Conservation (phyloP, 805 yeast species). For the Starmerella floricola region DNA sequence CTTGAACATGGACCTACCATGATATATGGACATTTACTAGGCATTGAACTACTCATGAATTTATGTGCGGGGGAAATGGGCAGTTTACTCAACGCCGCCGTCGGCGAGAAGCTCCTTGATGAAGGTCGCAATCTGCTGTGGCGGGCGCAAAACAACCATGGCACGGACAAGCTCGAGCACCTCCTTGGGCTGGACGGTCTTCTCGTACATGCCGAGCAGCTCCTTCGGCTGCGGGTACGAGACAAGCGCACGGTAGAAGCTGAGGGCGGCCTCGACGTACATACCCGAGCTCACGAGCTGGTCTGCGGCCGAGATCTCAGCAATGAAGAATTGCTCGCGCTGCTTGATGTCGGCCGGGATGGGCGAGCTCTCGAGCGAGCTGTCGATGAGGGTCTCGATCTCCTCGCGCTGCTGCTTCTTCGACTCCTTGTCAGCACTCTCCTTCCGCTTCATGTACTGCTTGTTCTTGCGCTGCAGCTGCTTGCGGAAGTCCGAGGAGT, state of each 20-base stretch:
- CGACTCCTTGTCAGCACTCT: slow-evolving; percentile 46
- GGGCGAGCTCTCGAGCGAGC: slow-evolving; percentile 59
- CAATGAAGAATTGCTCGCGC: slow-evolving; percentile 69
- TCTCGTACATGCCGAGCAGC: slow-evolving; percentile 78
- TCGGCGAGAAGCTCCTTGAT: slow-evolving; percentile 38
- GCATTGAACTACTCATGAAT: no score
- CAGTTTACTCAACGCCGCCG: slow-evolving; percentile 21
- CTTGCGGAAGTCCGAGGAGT: slow-evolving; percentile 69
- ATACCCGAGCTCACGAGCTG: slow-evolving; percentile 56
- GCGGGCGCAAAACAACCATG: slow-evolving; percentile 87
- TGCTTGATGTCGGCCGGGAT: slow-evolving; percentile 56
- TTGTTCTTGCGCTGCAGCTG: slow-evolving; percentile 51
- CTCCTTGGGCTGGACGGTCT: slow-evolving; percentile 60
- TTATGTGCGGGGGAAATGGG: no score
- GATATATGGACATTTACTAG: no score
- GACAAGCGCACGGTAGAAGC: slow-evolving; percentile 84
- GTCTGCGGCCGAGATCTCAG: slow-evolving; percentile 77
- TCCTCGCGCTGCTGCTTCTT: slow-evolving; percentile 44
- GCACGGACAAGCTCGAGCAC: slow-evolving; percentile 72
- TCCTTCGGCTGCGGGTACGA: slow-evolving; percentile 94
- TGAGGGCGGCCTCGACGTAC: slow-evolving; percentile 63
- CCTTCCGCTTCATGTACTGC: slow-evolving; percentile 47
- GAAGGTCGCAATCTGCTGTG: slow-evolving; percentile 55
- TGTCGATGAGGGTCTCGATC: slow-evolving; percentile 49
- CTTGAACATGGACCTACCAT: no score